Conservation (phyloP, 2,329 filamentous ascomycete genomes). For the Aspergillus ochraceoroseus region DNA sequence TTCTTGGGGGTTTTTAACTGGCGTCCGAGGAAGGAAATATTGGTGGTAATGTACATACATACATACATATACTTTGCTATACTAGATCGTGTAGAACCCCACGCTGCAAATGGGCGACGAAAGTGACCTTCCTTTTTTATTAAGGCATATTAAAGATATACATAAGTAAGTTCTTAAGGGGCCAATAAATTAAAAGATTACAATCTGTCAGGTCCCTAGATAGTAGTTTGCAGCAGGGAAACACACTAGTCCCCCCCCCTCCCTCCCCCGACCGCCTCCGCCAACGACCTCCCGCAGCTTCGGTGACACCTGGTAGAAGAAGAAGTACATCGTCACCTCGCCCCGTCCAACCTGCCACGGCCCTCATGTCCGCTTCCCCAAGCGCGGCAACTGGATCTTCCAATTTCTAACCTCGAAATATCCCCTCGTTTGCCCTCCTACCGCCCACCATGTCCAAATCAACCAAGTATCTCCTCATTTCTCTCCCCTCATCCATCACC, state of each 20-base stretch:
- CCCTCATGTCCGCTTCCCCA: constrained; percentile 21
- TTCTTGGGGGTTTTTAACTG: not conserved
- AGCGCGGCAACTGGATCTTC: constrained; percentile 22
- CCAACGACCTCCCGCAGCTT: constrained; percentile 9
- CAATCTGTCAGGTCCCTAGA: no score
- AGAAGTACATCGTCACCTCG: no score
- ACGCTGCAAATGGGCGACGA: not conserved
- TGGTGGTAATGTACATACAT: constrained; percentile 7
- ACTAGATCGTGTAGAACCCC: not conserved
- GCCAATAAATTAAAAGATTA: no score
- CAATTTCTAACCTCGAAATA: constrained; percentile 3
- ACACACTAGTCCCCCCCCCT: no score
- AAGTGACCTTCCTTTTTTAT: no score
- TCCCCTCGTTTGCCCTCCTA: not conserved
- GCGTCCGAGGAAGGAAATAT: no score
- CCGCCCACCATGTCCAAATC: constrained; percentile 40
- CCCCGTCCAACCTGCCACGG: no score
- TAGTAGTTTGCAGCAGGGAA: no score
- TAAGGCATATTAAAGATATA: no score
- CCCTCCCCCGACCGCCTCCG: constrained; percentile 15
- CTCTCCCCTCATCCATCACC: constrained; percentile 80
- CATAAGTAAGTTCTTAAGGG: no score
- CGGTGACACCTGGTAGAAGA: constrained; percentile 10
- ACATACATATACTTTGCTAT: constrained; percentile 1
- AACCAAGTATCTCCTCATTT: constrained; percentile 76